Conservation (phyloP, 1,284 basidiomycete genomes). For the Farysia itapuensis region DNA sequence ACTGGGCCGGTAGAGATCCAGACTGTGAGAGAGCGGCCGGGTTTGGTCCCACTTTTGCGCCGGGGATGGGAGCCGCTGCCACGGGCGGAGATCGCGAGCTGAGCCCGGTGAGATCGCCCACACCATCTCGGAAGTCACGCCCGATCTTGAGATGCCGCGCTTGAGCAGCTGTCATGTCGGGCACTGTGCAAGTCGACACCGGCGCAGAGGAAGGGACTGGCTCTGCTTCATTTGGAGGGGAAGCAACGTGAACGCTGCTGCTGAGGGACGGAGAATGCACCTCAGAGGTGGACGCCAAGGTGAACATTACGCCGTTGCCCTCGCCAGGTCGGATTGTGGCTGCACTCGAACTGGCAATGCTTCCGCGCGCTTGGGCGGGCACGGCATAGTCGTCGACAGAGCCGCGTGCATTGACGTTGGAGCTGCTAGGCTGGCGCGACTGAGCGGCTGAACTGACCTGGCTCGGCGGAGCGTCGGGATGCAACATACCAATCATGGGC, state of each 20-base stretch:
- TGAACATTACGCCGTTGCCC: neutral
- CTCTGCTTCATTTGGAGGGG: neutral
- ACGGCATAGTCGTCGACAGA: neutral
- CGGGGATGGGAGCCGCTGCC: slow-evolving; percentile 6
- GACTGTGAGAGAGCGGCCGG: slow-evolving; percentile 5
- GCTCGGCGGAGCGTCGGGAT: slow-evolving; percentile 15
- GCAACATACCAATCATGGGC: slow-evolving; percentile 26
- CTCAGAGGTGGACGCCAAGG: neutral
- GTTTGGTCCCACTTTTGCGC: slow-evolving; percentile 11
- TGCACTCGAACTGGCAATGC: slow-evolving; percentile 25
- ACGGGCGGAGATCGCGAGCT: slow-evolving; percentile 35
- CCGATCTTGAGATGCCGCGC: slow-evolving; percentile 26
- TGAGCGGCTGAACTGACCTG: slow-evolving; percentile 14
- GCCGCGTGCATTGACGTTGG: slow-evolving; percentile 11
- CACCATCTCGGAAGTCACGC: slow-evolving; percentile 31
- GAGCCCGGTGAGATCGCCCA: slow-evolving; percentile 33
- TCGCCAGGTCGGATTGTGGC: slow-evolving; percentile 5
- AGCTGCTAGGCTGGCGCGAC: slow-evolving; percentile 20
- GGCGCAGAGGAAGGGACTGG: neutral
- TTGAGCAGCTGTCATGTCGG: slow-evolving; percentile 6
- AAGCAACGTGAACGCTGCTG: neutral
- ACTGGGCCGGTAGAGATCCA: slow-evolving; percentile 16
- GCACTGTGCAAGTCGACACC: slow-evolving; percentile 2
- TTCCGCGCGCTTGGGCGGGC: slow-evolving; percentile 9
- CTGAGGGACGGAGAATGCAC: neutral